Percentiles rank a stretch among this genome's conserved stretches.
Evolutionary conservation across 1,139 yeast species (phyloP).

Genomic region (Lodderomyces orthopsilosis): DNA sequence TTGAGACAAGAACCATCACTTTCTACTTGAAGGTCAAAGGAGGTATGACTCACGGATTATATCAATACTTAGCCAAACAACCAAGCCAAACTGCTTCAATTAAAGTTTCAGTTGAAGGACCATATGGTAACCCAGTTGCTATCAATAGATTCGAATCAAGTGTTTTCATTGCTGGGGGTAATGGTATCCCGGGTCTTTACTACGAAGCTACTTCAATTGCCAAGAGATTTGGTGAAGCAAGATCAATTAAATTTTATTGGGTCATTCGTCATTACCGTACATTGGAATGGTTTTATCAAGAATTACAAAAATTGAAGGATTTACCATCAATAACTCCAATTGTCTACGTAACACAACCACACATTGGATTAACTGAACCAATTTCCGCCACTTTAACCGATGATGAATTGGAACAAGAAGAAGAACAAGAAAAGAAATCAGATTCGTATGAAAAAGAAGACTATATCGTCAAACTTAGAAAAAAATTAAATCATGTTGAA

Average conservation of each 20-base stretch:
- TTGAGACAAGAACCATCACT: constrained; percentile 28
- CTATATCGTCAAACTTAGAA: constrained; percentile 18
- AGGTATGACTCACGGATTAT: constrained; percentile 44
- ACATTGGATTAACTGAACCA: constrained; percentile 14
- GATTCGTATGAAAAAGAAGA: constrained; percentile 17
- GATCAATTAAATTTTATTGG: constrained; percentile 30
- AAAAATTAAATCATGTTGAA: constrained; percentile 22
- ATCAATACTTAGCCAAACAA: constrained; percentile 44
- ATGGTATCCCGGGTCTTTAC: constrained; percentile 62
- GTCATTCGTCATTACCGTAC: constrained; percentile 40
- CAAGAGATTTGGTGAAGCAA: constrained; percentile 12
- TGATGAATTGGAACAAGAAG: constrained; percentile 18
- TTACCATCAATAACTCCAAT: constrained; percentile 23
- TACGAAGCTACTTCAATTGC: constrained; percentile 30
- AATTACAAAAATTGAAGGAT: constrained; percentile 27
- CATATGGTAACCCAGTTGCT: constrained; percentile 36
- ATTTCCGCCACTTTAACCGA: constrained; percentile 13
- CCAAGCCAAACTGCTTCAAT: constrained; percentile 40
- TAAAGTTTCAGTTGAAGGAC: constrained; percentile 39
- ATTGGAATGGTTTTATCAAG: constrained; percentile 51
- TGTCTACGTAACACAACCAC: constrained; percentile 39
- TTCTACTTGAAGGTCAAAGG: constrained; percentile 42
- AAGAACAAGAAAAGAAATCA: constrained; percentile 14
- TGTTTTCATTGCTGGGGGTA: constrained; percentile 64
- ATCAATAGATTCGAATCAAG: constrained; percentile 51